Evolutionary conservation across 441 rosid genomes (phyloP), one percentile per base, ranked within the genome.

Genomic region (Bocquillonia castaneifolia): DNA sequence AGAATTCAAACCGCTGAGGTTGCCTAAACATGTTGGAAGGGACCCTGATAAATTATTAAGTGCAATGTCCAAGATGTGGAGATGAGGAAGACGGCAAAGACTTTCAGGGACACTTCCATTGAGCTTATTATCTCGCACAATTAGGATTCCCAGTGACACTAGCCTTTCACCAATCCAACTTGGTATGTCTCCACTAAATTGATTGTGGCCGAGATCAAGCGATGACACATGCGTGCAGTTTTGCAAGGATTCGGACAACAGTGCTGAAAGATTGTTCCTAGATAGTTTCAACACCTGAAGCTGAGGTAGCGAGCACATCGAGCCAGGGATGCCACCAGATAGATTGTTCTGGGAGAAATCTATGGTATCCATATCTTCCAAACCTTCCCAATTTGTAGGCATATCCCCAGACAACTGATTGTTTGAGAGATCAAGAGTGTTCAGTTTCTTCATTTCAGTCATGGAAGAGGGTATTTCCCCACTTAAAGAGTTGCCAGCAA

Each of bases 341-440:
- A 85, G 17, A 63, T 64, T 76, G 59, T 83, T 87, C 67, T 73
- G 72, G 45, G 89, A 81, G n/a, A 71, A 59, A 51, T 87, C 89
- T 18, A 83, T 65, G 10, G 34, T 15, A 42, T 17, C 48, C 6
- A 39, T n/a, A 0, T 25, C 8, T 15, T 23, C 48, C 48, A 53
- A 3, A 53, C 51, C 64, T 47, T 50, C 20, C 72, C 72, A 62
- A 17, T 56, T 44, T 5, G 5, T 39, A 3, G 40, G 45, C n/a
- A 74, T 25, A 10, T 56, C 8, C 25, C 73, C 77, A 13, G 42
- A 62, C 28, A 68, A 37, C 25, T 62, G 31, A 68, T 68, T 74
- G 6, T 22, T 18, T 26, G 77, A 74, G 20, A 68, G 63, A 57
- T 42, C 73, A 36, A 63, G 60, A 29, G 54, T 26, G 26, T 9